Conservation (phyloP, 805 yeast genomes). For the Saccharomycopsis schoenii region DNA sequence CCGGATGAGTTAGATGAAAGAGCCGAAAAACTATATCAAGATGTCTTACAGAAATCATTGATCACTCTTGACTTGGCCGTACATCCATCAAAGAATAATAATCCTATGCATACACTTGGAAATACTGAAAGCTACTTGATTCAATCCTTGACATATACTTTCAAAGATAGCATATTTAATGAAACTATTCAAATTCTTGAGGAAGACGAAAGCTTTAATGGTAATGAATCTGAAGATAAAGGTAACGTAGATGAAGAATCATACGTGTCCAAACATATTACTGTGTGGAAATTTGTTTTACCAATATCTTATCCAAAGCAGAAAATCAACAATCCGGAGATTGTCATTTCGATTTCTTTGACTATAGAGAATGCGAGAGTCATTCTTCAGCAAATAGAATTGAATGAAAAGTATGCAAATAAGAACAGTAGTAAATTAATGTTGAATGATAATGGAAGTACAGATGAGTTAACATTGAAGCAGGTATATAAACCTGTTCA, state of each 20-base stretch:
- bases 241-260: neutral
- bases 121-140: constrained; percentile 3
- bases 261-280: neutral
- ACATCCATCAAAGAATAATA: constrained; percentile 17
- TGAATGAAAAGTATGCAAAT: constrained; percentile 4
- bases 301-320: constrained; percentile 18
- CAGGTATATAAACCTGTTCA: constrained; percentile 10
- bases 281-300: constrained; percentile 18
- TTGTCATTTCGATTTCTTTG: constrained; percentile 15
- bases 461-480: constrained; percentile 13
- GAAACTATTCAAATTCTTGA: constrained; percentile 1
- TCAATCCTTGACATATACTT: constrained; percentile 10
- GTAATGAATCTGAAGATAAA: neutral
- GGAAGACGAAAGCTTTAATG: neutral
- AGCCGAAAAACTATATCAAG: constrained; percentile 9
- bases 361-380: constrained; percentile 9
- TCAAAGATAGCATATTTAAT: constrained; percentile 13
- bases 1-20: constrained; percentile 1
- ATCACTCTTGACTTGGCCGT: constrained; percentile 17
- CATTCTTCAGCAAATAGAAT: constrained; percentile 6
- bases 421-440: constrained; percentile 6
- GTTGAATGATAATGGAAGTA: constrained; percentile 14
- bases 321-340: constrained; percentile 18
- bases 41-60: constrained; percentile 10
- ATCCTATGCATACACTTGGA: neutral